Evolutionary conservation across 1,284 basidiomycete genomes (phyloP), one percentile per base, ranked within the genome.

Genomic region (Cystobasidium sp.): DNA sequence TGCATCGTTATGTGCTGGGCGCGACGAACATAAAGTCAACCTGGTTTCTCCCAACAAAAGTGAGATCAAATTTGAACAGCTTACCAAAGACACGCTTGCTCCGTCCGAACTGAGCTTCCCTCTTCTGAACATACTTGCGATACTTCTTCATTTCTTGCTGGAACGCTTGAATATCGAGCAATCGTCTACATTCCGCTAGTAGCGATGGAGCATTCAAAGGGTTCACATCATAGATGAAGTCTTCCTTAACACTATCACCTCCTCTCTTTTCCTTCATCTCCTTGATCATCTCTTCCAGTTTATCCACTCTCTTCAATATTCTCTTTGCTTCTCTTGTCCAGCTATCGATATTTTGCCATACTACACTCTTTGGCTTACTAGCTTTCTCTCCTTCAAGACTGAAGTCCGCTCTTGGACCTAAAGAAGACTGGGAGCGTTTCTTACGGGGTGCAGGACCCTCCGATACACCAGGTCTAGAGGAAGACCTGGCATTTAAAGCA

Each of bases 1-100:
- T 5, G 93, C 86, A 82, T 97, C 94, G 82, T 96, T 97, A 84
- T 97, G 93, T 76, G 90, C 86, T 80, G 92, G 91, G 12, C 0
- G 18, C 5, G 16, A 16, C 41, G 7, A 68, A 16, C 10, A 49
- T n/a, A 47, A 39, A 5, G 14, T 18, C 20, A 18, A 7, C 41
- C 65, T 74, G 59, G 59, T 77, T 72, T 37, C 20, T n/a, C 39
- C 31, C 31, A 31, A 31, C 31, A 31, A 31, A 31, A 31, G 5
- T 2, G 5, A 56, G 31, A 47, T n/a, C 18, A 47, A 44, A 58
- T 43, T 46, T 61, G 22, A 10, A 55, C 16, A 22, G 53, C 61
- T 31, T 49, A 69, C 47, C 69, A 51, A 58, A 82, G 7, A 93
- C 90, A 66, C 89, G 84, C 77, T 84, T 85, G 79, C 88, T 89